Percentiles rank a stretch among this genome's conserved stretches.
Conservation (phyloP, 176 grass and related monocot species). For the Poa pratensis region DNA sequence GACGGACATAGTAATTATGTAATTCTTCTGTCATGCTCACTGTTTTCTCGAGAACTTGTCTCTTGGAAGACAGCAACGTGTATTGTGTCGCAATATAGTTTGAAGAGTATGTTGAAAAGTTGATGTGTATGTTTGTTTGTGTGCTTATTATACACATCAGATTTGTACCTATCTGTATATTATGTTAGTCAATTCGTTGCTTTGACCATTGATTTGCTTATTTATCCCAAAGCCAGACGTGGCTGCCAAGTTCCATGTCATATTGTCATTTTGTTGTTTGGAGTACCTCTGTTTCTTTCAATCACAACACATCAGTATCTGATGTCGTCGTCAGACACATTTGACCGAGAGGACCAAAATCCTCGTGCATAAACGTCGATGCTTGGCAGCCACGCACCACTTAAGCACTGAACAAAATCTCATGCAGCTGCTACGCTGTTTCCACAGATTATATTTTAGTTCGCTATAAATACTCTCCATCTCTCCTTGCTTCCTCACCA, state of each 20-base stretch:
- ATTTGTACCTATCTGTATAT: neutral
- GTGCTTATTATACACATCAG: too few relatives aligned
- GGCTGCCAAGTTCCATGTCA: neutral
- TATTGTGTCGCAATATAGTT: too few relatives aligned
- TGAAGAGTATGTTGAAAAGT: too few relatives aligned
- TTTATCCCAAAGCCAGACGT: neutral
- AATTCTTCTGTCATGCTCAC: too few relatives aligned
- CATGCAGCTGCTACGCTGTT: neutral
- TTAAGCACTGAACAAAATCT: neutral
- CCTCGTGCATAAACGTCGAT: neutral
- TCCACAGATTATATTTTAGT: neutral
- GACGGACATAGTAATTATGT: too few relatives aligned
- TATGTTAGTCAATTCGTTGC: neutral
- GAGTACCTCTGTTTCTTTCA: neutral
- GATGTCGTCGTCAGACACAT: neutral
- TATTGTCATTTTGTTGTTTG: neutral
- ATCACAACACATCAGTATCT: neutral
- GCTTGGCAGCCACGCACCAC: neutral
- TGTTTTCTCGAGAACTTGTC: too few relatives aligned
- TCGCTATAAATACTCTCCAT: neutral
- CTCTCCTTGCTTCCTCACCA: neutral
- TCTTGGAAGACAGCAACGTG: too few relatives aligned
- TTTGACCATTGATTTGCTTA: neutral
- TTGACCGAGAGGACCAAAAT: neutral
- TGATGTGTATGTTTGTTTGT: too few relatives aligned